Conservation (phyloP, 2,329 filamentous ascomycete genomes). For the Aureobasidium sp. region DNA sequence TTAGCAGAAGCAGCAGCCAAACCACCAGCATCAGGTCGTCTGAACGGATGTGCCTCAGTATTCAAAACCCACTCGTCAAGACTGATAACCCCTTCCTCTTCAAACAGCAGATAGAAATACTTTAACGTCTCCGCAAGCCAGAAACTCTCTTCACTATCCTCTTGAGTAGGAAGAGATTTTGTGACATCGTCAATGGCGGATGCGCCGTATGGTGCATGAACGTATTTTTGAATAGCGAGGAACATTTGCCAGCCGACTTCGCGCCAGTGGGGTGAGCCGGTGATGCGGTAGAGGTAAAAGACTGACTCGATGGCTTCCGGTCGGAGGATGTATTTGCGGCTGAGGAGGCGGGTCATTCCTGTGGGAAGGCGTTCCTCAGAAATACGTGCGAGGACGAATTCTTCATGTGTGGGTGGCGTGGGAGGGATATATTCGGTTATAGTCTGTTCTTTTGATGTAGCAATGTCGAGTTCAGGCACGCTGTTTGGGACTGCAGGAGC, state of each 20-base stretch:
- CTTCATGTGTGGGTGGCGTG: constrained; percentile 24
- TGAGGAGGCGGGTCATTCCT: constrained; percentile 34
- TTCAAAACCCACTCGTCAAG: constrained; percentile 63
- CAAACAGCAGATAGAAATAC: constrained; percentile 82
- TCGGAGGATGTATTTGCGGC: constrained; percentile 36
- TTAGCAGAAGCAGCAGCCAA: neutral
- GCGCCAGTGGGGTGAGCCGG: constrained; percentile 65
- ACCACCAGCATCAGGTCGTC: constrained; percentile 27
- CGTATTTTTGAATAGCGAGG: constrained; percentile 59
- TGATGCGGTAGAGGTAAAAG: constrained; percentile 87
- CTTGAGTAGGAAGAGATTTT: constrained; percentile 34
- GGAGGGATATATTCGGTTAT: constrained; percentile 21
- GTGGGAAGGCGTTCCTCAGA: constrained; percentile 34
- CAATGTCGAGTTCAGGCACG: constrained; percentile 3
- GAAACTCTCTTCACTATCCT: constrained; percentile 76
- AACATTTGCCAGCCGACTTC: constrained; percentile 88
- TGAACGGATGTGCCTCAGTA: constrained; percentile 49
- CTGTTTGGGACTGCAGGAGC: neutral
- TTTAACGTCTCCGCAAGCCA: constrained; percentile 86
- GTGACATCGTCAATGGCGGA: constrained; percentile 63
- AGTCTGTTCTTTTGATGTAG: neutral
- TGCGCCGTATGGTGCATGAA: constrained; percentile 60
- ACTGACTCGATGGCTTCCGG: constrained; percentile 84
- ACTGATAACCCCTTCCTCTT: constrained; percentile 56
- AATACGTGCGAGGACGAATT: constrained; percentile 30